phyloP scores from a whole-genome alignment of 257 asterid genomes.

The Primulina tabacum region DNA sequence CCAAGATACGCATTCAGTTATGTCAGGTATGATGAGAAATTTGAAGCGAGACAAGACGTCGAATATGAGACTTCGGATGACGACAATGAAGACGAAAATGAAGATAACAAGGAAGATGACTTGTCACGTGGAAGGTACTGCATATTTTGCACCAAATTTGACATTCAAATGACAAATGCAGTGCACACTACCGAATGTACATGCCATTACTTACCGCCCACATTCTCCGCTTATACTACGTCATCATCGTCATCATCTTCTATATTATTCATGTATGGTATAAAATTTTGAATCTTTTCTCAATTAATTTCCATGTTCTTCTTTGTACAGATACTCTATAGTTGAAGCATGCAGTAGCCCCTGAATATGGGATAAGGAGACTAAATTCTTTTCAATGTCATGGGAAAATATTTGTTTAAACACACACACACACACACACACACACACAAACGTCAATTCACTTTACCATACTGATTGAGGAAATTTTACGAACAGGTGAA shows the following conservation, averaged over 20 bases:
- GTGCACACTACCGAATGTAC: conserved; percentile 63
- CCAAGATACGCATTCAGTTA: conserved; percentile 50
- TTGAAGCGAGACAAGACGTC: conserved; percentile 29
- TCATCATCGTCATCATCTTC: conserved; percentile 48
- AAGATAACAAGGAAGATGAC: conserved; percentile 31
- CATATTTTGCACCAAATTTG: conserved; percentile 76
- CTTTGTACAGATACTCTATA: conserved; percentile 35
- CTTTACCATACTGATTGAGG: conserved; percentile 18
- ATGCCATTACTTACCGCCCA: conserved; percentile 52
- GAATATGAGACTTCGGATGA: conserved; percentile 43
- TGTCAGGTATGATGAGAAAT: conserved; percentile 50
- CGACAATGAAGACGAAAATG: conserved; percentile 33
- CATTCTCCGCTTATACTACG: conserved; percentile 38
- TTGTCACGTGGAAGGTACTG: conserved; percentile 52
- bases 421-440: no score
- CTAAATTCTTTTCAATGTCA: conserved; percentile 11
- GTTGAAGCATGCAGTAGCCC: conserved; percentile 20
- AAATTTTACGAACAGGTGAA: conserved; percentile 28
- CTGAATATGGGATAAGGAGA: conserved; percentile 8
- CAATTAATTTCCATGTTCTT: conserved; percentile 5
- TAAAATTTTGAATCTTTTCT: conserved; percentile 29
- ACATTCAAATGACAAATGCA: conserved; percentile 39
- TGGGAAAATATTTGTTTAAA: neutral
- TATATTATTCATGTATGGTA: conserved; percentile 38
- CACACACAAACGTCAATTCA: conserved; percentile 5